Evolutionary conservation across 1,139 yeast genomes (phyloP), one percentile per base, ranked within the genome.

Genomic region (Blastobotrys apis): DNA sequence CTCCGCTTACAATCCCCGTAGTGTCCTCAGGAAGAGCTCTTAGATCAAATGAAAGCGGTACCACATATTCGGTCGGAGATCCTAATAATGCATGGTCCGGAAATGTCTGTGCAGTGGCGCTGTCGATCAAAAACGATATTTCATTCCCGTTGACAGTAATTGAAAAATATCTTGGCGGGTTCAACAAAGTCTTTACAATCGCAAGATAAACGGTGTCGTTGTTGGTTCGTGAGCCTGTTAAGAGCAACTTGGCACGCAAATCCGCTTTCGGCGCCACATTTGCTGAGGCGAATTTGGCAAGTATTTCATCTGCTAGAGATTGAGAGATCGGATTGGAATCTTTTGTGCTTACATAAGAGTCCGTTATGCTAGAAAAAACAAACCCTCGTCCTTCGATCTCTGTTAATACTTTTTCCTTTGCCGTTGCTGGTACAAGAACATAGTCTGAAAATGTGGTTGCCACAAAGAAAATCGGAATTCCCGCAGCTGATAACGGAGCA

Each of bases 1-100:
- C 72, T 1, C 85, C 84, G 0, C 84, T 80, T 1, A 80, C 85
- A 44, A 81, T 78, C 40, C 86, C 86, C 6, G 82, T 78, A 5
- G 80, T 70, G 57, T 80, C 81, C 35, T 78, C 64, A 0, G 85
- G 85, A 30, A 80, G 61, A 23, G 63, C 63, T n/a, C 73, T 66
- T 47, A 80, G 69, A 55, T 80, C 81, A 32, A 80, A 72, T 1
- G 73, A 66, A 3, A 80, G 69, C 0, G 86, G 85, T n/a, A 74
- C 68, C 39, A 80, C 55, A 31, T 68, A 66, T 55, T 80, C 86
- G 49, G 74, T 75, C 15, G 74, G 66, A 2, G 83, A 77, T 1
- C 86, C 86, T 36, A 78, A 71, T 32, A 76, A 68, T 33, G 65
- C 60, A 39, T 68, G 68, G 5, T 52, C 49, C 5, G 64, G 64